phyloP scores from a whole-genome alignment of 164 flowering plant genomes.

The Magnolia changhungtana region DNA sequence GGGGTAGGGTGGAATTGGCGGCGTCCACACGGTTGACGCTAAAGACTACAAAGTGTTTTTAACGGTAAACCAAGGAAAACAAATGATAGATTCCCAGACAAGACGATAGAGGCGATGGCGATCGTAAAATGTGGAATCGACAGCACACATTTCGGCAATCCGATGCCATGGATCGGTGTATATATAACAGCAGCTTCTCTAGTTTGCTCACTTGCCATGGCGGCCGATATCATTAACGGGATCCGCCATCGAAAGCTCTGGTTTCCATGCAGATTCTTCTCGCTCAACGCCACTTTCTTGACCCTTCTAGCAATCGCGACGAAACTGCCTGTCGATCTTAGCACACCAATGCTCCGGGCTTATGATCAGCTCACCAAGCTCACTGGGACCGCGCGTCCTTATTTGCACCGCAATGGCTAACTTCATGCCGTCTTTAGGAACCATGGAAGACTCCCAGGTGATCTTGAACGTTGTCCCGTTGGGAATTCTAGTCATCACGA shows the following conservation, averaged over 20 bases:
- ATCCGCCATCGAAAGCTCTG: slow-evolving; percentile 39
- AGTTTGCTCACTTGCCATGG: slow-evolving; percentile 45
- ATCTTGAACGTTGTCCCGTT: slow-evolving; percentile 4
- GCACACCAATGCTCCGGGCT: slow-evolving; percentile 35
- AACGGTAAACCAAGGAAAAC: too few species aligned
- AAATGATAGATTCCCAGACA: too few species aligned
- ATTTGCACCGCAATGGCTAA: slow-evolving; percentile 5
- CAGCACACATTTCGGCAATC: not conserved
- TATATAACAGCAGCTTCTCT: slow-evolving; percentile 55
- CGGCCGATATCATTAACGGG: slow-evolving; percentile 33
- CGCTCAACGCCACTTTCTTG: slow-evolving; percentile 55
- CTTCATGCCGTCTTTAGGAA: slow-evolving; percentile 11
- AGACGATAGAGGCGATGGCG: not conserved
- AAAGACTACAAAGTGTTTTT: too few species aligned
- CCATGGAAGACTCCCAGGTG: not conserved
- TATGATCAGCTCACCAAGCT: slow-evolving; percentile 16
- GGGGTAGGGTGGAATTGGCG: too few species aligned
- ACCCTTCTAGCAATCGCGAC: slow-evolving; percentile 44
- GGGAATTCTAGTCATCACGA: slow-evolving; percentile 8
- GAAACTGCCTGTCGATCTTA: slow-evolving; percentile 59
- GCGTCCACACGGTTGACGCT: too few species aligned
- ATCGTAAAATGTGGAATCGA: too few species aligned
- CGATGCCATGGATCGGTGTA: slow-evolving; percentile 24
- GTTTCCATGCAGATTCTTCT: slow-evolving; percentile 56
- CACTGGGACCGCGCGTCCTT: slow-evolving; percentile 11